phyloP scores from a whole-genome alignment of 2,329 filamentous ascomycete genomes.

The Colletotrichum acutatum region DNA sequence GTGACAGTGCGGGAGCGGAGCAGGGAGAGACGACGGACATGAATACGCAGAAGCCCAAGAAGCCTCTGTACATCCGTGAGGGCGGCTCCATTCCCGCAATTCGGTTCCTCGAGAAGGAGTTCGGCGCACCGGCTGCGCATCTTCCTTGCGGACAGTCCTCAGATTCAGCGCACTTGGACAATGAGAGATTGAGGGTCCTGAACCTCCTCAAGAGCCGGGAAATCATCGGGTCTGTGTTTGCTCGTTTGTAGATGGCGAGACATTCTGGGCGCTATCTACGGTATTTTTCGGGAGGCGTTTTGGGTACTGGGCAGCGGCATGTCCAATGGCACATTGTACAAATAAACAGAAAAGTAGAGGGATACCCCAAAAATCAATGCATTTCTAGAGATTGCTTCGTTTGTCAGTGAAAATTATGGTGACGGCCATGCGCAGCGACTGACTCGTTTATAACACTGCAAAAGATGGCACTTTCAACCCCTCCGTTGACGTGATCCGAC shows the following conservation, averaged over 20 bases:
- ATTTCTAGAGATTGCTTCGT: not conserved
- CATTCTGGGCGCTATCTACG: not conserved
- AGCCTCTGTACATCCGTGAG: slow-evolving; percentile 93
- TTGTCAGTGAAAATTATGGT: not conserved
- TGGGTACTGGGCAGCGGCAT: not conserved
- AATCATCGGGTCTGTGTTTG: slow-evolving; percentile 90
- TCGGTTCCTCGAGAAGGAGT: slow-evolving; percentile 93
- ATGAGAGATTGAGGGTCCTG: slow-evolving; percentile 87
- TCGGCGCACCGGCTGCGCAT: slow-evolving; percentile 89
- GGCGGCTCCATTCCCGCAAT: slow-evolving; percentile 96
- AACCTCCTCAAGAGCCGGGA: slow-evolving; percentile 93
- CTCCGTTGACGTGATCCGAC: slow-evolving; percentile 32
- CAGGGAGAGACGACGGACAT: slow-evolving; percentile 30
- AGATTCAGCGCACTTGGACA: slow-evolving; percentile 93
- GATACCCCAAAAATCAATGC: slow-evolving; percentile 29
- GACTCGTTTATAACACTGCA: not conserved
- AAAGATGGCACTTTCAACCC: not conserved
- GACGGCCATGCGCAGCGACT: not conserved
- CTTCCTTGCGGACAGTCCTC: slow-evolving; percentile 95
- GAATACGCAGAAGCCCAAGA: slow-evolving; percentile 52
- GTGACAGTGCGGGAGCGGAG: slow-evolving; percentile 26
- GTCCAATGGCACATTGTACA: not conserved
- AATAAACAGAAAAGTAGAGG: slow-evolving; percentile 9
- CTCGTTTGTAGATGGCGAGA: slow-evolving; percentile 59
- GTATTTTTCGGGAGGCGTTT: not conserved